Percentiles rank a stretch among this genome's conserved stretches.
phyloP scores from a whole-genome alignment of 768 basidiomycete genomes.

The Paxillus rubicundulus region DNA sequence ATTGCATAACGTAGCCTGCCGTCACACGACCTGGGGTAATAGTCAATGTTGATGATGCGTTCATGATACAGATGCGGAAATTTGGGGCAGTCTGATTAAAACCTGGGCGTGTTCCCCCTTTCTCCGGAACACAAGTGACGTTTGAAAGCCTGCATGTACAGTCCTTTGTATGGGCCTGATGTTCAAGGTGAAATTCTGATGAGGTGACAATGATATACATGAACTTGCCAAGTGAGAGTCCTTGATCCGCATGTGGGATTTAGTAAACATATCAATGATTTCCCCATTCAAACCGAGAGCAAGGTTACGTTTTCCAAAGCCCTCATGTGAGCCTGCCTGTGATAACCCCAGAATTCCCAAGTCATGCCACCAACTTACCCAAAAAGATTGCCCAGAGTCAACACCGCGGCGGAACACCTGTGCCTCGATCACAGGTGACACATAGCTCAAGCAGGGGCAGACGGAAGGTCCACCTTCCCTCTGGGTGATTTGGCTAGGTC shows the following conservation, averaged over 20 bases:
- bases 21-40: constrained; percentile 34
- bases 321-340: constrained; percentile 11
- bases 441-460: background rate
- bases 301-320: constrained; percentile 15
- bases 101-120: constrained; percentile 13
- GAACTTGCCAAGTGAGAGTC: constrained; percentile 8
- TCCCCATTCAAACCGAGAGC: constrained; percentile 2
- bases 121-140: constrained; percentile 6
- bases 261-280: constrained; percentile 1
- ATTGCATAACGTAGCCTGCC: constrained; percentile 1
- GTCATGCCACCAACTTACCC: too few species aligned
- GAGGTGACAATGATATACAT: background rate
- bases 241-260: constrained; percentile 15
- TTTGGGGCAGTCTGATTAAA: constrained; percentile 5
- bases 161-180: too few species aligned
- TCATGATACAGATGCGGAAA: constrained; percentile 24
- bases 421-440: too few species aligned
- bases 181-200: too few species aligned
- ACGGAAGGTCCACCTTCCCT: background rate
- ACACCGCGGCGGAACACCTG: too few species aligned
- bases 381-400: too few species aligned
- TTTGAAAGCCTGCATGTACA: too few species aligned
- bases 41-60: constrained; percentile 13
- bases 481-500: too few species aligned
- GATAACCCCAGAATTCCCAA: background rate